phyloP scores from a whole-genome alignment of 805 yeast genomes.

The Candida odintsovae region DNA sequence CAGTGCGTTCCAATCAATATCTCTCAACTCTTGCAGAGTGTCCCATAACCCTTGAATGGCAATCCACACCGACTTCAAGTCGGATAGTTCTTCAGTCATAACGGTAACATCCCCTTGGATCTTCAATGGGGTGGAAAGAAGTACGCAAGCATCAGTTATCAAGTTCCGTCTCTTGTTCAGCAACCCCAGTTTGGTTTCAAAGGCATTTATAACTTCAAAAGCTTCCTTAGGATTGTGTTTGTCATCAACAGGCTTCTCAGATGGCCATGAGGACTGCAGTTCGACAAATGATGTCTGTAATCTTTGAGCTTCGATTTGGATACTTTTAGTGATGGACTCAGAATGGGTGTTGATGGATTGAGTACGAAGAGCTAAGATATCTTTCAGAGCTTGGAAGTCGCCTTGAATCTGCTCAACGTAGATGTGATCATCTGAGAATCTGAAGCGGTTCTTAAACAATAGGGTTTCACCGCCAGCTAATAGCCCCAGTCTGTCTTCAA shows the following conservation, averaged over 20 bases:
- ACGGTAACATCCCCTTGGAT: conserved; percentile 25
- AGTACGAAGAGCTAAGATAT: conserved; percentile 32
- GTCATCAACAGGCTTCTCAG: conserved; percentile 41
- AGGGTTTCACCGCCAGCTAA: conserved; percentile 29
- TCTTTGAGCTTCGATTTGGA: conserved; percentile 35
- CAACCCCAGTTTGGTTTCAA: conserved; percentile 28
- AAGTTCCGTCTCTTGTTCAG: conserved; percentile 11
- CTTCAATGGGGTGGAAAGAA: conserved; percentile 29
- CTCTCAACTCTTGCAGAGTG: conserved; percentile 37
- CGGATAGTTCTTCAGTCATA: conserved; percentile 44
- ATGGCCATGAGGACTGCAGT: conserved; percentile 40
- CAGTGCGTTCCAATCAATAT: conserved; percentile 42
- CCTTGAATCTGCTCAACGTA: conserved; percentile 57
- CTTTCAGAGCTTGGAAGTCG: conserved; percentile 36
- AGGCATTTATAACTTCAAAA: conserved; percentile 21
- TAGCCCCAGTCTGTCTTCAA: conserved; percentile 5
- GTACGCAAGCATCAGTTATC: conserved; percentile 26
- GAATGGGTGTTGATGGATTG: conserved; percentile 34
- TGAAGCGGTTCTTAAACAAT: conserved; percentile 38
- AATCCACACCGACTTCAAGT: conserved; percentile 59
- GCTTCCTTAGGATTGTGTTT: conserved; percentile 39
- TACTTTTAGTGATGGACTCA: conserved; percentile 35
- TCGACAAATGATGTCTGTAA: conserved; percentile 27
- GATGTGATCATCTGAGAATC: conserved; percentile 49
- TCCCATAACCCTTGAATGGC: conserved; percentile 48